Base-by-base conservation (phyloP, 306 rosid genomes). In the Quillaja saponaria region DNA sequence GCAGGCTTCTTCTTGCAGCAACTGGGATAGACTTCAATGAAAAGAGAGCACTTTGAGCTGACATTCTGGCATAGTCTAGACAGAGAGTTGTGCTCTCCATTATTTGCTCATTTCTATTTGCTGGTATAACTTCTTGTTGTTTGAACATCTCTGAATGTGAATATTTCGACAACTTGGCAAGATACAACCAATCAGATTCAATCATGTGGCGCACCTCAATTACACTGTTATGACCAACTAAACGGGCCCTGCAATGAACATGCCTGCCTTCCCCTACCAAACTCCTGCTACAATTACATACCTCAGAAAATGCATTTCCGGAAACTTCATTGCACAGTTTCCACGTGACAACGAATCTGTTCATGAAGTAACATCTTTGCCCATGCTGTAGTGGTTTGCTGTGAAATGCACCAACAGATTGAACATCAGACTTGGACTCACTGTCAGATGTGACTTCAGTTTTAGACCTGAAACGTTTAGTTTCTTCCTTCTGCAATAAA, bases 121-220 rank as follows among this genome's bases (percentile, higher is more conserved):
- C 62, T 3, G 55, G 67, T 47, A 16, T 10, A 60, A 9, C 61
- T 38, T 40, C 63, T 7, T 17, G 40, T 65, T 64, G 76, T 50
- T 61, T 80, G 44, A 49, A 66, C 38, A 55, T 72, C 35, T 71
- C 49, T 1, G 69, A 61, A 57, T 62, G 67, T 10, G 49, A 41
- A 69, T 69, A 42, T 59, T 83, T 78, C 2, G 81, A 76, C 68
- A 89, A 56, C 74, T 76, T 64, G 0, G 86, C 85, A 63, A 92
- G 90, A 83, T 89, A 83, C 66, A 92, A 64, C 99, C 99, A 92
- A 62, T 92, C 96, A 34, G 83, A 76, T 79, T 92, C 96, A 61
- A 50, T 51, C 99, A 92, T 78, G 78, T 70, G 82, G 10, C 95
- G 95, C 71, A 89, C 79, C 61, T 74, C 58, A 47, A 54, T 77